Conservation (phyloP, 2,329 filamentous ascomycete genomes). For the Apiospora saccharicola region DNA sequence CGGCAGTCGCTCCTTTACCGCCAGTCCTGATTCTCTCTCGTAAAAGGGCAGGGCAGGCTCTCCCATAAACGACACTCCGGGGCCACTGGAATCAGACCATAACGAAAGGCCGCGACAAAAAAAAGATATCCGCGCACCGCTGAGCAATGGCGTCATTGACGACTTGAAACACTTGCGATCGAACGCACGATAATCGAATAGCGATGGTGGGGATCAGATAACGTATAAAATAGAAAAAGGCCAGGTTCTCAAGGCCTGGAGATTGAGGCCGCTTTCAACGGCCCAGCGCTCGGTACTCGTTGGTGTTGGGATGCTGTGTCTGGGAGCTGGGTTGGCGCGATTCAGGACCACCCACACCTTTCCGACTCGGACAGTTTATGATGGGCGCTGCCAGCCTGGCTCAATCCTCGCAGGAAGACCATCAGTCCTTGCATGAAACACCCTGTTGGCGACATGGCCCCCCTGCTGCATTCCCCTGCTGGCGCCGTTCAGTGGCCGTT, state of each 20-base stretch:
- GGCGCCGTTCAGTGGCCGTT: constrained; percentile 11
- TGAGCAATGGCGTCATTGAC: constrained; percentile 14
- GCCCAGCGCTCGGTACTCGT: constrained; percentile 6
- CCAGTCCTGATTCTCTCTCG: neutral
- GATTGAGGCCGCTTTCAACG: constrained; percentile 17
- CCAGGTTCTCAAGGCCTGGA: constrained; percentile 10
- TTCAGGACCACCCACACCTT: constrained; percentile 1
- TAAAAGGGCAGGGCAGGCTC: neutral
- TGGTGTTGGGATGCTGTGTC: neutral
- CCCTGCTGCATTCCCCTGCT: neutral
- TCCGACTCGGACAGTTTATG: constrained; percentile 19
- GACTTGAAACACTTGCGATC: constrained; percentile 20
- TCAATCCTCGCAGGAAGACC: constrained; percentile 18
- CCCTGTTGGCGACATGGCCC: neutral
- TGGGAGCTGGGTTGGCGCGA: constrained; percentile 6
- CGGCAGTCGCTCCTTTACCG: constrained; percentile 9
- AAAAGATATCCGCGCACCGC: neutral
- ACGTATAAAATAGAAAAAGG: neutral
- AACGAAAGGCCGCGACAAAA: neutral
- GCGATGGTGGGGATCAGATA: constrained; percentile 14
- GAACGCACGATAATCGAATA: constrained; percentile 14
- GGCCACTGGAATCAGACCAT: neutral
- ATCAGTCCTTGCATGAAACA: constrained; percentile 9
- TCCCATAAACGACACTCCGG: neutral
- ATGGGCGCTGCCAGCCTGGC: constrained; percentile 13